phyloP scores from a whole-genome alignment of 1,284 basidiomycete species.

The Cutaneotrichosporon cyanovorans region DNA sequence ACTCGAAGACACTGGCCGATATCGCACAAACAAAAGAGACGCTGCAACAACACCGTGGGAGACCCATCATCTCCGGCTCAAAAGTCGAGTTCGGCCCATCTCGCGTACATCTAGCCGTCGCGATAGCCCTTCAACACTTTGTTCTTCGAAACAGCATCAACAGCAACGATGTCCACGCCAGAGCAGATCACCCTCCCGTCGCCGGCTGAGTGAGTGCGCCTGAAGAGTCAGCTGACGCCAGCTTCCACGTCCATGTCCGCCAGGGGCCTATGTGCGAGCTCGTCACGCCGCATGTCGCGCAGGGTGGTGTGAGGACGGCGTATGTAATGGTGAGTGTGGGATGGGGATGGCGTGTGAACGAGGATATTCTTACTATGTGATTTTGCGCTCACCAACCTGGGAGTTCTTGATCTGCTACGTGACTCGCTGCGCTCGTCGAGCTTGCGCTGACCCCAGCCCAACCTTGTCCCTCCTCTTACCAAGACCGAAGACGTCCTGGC shows the following conservation, averaged over 20 bases:
- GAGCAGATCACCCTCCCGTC: constrained; percentile 51
- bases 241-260: constrained; percentile 92
- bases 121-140: too few species aligned
- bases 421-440: too few species aligned
- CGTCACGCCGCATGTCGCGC: constrained; percentile 80
- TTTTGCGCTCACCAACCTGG: too few species aligned
- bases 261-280: constrained; percentile 75
- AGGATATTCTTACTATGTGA: too few species aligned
- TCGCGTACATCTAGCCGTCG: too few species aligned
- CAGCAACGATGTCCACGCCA: constrained; percentile 4
- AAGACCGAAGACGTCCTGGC: constrained; percentile 71
- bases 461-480: constrained; percentile 86
- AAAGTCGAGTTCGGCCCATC: too few species aligned
- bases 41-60: too few species aligned
- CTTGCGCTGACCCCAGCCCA: constrained; percentile 58
- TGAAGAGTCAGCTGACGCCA: constrained; percentile 20
- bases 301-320: constrained; percentile 82
- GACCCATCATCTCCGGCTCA: too few species aligned
- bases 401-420: too few species aligned
- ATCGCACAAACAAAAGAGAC: too few species aligned
- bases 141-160: not conserved
- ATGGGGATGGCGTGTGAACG: too few species aligned
- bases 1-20: too few species aligned
- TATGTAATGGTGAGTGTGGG: constrained; percentile 89
- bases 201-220: constrained; percentile 59